phyloP scores from a whole-genome alignment of 1,284 basidiomycete genomes.

The Lentinus polychrous region DNA sequence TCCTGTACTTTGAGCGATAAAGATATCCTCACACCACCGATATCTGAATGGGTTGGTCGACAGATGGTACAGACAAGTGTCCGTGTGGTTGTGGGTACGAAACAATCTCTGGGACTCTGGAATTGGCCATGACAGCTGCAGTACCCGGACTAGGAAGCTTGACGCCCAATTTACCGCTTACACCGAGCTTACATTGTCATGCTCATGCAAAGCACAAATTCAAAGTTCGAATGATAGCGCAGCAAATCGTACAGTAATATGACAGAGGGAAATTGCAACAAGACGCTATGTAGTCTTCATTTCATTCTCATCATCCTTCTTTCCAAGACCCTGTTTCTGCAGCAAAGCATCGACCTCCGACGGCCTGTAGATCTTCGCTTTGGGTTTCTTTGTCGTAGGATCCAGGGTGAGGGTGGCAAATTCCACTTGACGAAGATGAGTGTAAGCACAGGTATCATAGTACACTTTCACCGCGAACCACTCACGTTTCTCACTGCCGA shows the following conservation, averaged over 20 bases:
- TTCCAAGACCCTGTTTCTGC: constrained; percentile 78
- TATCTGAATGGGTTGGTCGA: too few relatives aligned
- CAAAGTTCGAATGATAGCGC: neutral
- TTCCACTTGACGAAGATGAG: constrained; percentile 59
- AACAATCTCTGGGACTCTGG: too few relatives aligned
- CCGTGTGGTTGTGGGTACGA: too few relatives aligned
- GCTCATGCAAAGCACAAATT: too few relatives aligned
- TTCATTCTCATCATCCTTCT: constrained; percentile 76
- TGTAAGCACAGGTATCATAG: constrained; percentile 6
- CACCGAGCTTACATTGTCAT: too few relatives aligned
- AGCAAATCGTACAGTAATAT: neutral
- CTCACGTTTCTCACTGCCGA: constrained; percentile 92
- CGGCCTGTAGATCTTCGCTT: constrained; percentile 90
- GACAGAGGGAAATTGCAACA: constrained; percentile 3
- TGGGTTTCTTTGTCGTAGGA: constrained; percentile 69
- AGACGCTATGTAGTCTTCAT: constrained; percentile 44
- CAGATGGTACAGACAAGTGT: too few relatives aligned
- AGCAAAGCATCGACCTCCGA: constrained; percentile 88
- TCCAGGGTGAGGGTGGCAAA: constrained; percentile 92
- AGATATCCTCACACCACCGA: too few relatives aligned
- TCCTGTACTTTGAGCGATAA: constrained; percentile 14
- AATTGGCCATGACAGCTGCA: too few relatives aligned
- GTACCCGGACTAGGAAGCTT: too few relatives aligned
- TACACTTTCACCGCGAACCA: constrained; percentile 14
- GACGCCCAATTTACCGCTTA: too few relatives aligned